Conservation (phyloP, 345 rosid genomes). For the Salix dunnii region DNA sequence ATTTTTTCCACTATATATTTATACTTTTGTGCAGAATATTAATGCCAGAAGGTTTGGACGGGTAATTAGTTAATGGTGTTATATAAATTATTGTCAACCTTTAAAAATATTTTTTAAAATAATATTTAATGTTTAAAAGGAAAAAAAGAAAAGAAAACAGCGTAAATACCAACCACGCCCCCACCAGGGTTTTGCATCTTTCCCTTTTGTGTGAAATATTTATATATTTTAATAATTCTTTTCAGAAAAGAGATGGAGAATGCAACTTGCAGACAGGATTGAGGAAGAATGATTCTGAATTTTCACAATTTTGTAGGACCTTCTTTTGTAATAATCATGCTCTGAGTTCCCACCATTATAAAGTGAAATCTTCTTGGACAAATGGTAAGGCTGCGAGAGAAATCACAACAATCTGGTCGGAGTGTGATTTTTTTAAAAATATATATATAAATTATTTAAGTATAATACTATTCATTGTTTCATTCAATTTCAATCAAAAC, state of each 20-base stretch:
- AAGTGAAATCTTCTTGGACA: not conserved
- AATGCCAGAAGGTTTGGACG: not conserved
- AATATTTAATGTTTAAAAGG: too few species aligned
- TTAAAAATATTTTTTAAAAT: too few species aligned
- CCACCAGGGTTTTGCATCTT: not conserved
- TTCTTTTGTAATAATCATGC: not conserved
- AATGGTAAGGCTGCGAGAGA: not conserved
- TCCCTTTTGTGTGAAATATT: not conserved
- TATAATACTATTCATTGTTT: too few species aligned
- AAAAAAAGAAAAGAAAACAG: too few species aligned
- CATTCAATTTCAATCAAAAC: too few species aligned
- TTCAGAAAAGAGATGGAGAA: not conserved
- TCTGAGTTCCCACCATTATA: not conserved
- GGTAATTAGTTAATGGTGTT: not conserved
- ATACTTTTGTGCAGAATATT: not conserved
- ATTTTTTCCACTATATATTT: too few species aligned
- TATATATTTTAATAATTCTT: not conserved
- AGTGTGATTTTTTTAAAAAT: too few species aligned
- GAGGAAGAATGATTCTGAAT: not conserved
- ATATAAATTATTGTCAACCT: too few species aligned
- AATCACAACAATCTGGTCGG: too few species aligned
- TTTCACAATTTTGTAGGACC: not conserved
- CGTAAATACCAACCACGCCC: not conserved
- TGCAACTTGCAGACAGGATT: not conserved
- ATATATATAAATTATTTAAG: too few species aligned